phyloP scores from a whole-genome alignment of 176 grass and related monocot genomes.

The Microstegium vimineum region DNA sequence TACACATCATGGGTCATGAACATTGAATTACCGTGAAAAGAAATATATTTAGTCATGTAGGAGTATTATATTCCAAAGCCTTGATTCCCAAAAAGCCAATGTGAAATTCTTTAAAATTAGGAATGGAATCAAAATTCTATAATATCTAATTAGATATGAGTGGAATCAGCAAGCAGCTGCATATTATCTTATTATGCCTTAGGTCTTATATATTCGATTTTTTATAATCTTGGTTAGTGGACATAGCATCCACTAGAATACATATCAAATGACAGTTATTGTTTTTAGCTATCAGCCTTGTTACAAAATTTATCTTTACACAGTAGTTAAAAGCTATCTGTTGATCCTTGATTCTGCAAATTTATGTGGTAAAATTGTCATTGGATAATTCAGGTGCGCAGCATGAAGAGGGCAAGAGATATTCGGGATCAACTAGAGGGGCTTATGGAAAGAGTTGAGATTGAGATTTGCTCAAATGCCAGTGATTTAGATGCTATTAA shows the following conservation, averaged over 20 bases:
- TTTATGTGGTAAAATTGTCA: slow-evolving; percentile 13
- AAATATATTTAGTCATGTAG: background rate
- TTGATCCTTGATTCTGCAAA: background rate
- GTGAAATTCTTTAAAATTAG: background rate
- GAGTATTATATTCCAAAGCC: background rate
- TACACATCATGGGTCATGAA: background rate
- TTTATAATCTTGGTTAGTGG: background rate
- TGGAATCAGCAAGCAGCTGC: background rate
- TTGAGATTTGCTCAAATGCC: slow-evolving; percentile 71
- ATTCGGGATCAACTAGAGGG: slow-evolving; percentile 92
- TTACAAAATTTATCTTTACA: background rate
- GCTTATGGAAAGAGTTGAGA: slow-evolving; percentile 92
- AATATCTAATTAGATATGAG: background rate
- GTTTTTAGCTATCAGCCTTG: background rate
- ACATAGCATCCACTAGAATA: background rate
- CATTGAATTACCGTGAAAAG: background rate
- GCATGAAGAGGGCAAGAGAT: slow-evolving; percentile 92
- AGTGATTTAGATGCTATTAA: slow-evolving; percentile 73
- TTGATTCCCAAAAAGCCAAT: background rate
- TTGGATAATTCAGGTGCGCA: slow-evolving; percentile 58
- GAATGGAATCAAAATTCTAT: background rate
- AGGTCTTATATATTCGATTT: background rate
- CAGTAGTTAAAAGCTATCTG: background rate
- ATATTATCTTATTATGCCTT: background rate
- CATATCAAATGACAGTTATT: background rate